Conservation (phyloP, 768 basidiomycete genomes). For the Mycena galericulata region DNA sequence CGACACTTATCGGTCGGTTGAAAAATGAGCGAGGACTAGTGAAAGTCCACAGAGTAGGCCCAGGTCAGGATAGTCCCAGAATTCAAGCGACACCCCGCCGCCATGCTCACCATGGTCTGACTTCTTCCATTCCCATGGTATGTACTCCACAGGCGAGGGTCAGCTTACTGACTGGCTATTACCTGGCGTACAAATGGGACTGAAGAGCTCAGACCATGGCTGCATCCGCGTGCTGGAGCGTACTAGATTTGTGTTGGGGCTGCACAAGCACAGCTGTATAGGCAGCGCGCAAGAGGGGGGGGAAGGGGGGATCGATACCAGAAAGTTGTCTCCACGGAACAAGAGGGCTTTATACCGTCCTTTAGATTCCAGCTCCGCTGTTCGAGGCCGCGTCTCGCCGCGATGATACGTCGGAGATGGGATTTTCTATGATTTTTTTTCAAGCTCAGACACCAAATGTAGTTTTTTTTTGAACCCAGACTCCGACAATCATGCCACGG, state of each 20-base stretch:
- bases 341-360: slow-evolving; percentile 17
- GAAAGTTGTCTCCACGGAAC: not conserved
- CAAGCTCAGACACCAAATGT: slow-evolving; percentile 32
- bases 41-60: not conserved
- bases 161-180: slow-evolving; percentile 14
- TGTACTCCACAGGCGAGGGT: slow-evolving; percentile 45
- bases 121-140: slow-evolving; percentile 72
- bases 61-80: slow-evolving; percentile 24
- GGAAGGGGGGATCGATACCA: not conserved
- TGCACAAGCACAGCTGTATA: too few relatives aligned
- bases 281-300: not conserved
- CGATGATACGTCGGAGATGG: slow-evolving; percentile 11
- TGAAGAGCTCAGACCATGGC: slow-evolving; percentile 31
- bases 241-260: not conserved
- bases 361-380: slow-evolving; percentile 9
- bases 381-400: not conserved
- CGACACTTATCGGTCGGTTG: too few relatives aligned
- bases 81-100: slow-evolving; percentile 31
- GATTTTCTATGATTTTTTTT: slow-evolving; percentile 24
- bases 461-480: slow-evolving; percentile 19
- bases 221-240: not conserved
- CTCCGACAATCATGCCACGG: not conserved
- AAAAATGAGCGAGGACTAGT: too few relatives aligned
- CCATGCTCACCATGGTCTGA: slow-evolving; percentile 48
- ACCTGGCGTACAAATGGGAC: slow-evolving; percentile 32